Conservation (phyloP, 1,284 basidiomycete genomes). For the Trametes polyzona region DNA sequence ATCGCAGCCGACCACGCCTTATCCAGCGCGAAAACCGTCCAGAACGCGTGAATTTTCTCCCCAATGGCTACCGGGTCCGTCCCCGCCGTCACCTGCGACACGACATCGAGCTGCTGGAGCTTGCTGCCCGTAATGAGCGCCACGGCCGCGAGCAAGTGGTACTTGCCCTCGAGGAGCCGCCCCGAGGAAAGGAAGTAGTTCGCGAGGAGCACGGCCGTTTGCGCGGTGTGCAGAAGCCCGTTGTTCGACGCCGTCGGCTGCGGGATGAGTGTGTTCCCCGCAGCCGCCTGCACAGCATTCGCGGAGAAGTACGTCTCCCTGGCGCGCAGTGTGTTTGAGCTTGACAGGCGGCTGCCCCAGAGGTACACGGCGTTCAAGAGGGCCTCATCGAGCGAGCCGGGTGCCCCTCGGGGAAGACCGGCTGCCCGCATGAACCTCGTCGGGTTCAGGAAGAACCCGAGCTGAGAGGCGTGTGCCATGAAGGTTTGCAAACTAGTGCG, state of each 20-base stretch:
- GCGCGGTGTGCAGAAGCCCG: constrained; percentile 38
- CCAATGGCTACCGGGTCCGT: constrained; percentile 37
- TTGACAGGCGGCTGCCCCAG: constrained; percentile 31
- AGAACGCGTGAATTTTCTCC: constrained; percentile 48
- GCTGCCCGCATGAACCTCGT: constrained; percentile 34
- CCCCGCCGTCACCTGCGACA: constrained; percentile 7
- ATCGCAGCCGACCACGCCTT: constrained; percentile 44
- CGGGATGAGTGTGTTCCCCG: constrained; percentile 31
- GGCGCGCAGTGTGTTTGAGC: constrained; percentile 17
- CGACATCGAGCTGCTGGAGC: constrained; percentile 35
- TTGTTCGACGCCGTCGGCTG: constrained; percentile 38
- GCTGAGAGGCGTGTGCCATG: constrained; percentile 39
- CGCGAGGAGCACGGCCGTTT: constrained; percentile 49
- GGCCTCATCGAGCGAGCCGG: constrained; percentile 5
- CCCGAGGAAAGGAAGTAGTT: constrained; percentile 47
- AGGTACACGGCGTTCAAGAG: constrained; percentile 29
- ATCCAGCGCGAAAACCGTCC: constrained; percentile 46
- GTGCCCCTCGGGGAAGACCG: background rate
- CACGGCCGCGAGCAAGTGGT: constrained; percentile 45
- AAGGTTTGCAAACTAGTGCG: constrained; percentile 35
- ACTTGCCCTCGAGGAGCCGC: constrained; percentile 46
- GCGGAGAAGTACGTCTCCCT: constrained; percentile 31
- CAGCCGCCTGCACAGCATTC: constrained; percentile 33
- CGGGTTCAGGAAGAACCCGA: constrained; percentile 46
- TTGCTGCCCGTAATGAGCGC: constrained; percentile 42